Evolutionary conservation across 495 filamentous ascomycete genomes (phyloP), one percentile per base, ranked within the genome.

Genomic region (Daldinia loculata): DNA sequence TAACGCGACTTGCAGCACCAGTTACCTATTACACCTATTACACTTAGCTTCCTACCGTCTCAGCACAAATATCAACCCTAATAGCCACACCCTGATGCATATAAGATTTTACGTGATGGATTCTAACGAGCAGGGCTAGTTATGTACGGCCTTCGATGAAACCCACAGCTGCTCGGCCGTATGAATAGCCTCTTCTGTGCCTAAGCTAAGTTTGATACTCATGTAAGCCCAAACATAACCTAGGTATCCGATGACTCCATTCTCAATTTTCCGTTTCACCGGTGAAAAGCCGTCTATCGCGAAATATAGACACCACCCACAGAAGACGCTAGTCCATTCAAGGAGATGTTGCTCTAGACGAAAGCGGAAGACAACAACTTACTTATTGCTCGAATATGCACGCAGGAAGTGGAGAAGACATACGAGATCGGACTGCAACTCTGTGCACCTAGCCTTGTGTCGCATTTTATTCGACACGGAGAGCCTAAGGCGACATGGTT

Each of bases 91-190:
- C 61, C 56, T 48, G 26, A 52, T 65, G 26, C 41, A 51, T 64
- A 61, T 39, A 63, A 52, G 41, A 67, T 65, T 56, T 71, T 71
- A 67, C 53, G 55, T 56, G 64, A 60, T 61, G 38, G 26, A 41
- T 64, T 63, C 26, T 41, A 43, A n/a, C 32, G 24, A 39, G 38
- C 60, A 22, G 17, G 41, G 63, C 58, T 55, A 67, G 50, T 19
- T 36, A 27, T 50, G 63, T 60, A 63, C 56, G 24, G 17, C 51
- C 59, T 36, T 36, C 12, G 11, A 36, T 55, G 43, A 29, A 48
- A 12, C 52, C 19, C 52, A 41, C 34, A 34, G 51, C 32, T 14
- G 29, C 45, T 14, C 45, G 53, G 43, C 51, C 41, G 34, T 56
- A 41, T 53, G 52, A 22, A 63, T 52, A 55, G 12, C 8, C 32